These are phyloP conservation scores for Herpotrichia juniperi DNA, from an alignment of 2,329 filamentous ascomycete species.

Conservation along the genomic window DNA sequence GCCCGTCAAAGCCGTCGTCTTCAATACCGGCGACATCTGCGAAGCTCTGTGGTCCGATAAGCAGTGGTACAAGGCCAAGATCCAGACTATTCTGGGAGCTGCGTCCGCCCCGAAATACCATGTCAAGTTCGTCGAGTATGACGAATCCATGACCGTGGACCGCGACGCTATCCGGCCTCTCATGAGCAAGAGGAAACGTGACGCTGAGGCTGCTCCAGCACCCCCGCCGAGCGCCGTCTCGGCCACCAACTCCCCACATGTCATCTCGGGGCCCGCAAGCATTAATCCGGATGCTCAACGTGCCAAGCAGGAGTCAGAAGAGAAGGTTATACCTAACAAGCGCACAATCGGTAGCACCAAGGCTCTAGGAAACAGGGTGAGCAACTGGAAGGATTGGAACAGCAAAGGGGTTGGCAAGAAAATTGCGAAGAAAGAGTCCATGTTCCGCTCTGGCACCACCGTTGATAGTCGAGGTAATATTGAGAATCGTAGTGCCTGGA, in stretches of 20 bases:
- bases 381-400: constrained; percentile 93
- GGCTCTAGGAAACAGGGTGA: constrained; percentile 88
- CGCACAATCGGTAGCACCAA: constrained; percentile 86
- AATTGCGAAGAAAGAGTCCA: constrained; percentile 91
- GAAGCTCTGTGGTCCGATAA: constrained; percentile 92
- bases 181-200: constrained; percentile 68
- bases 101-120: constrained; percentile 90
- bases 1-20: constrained; percentile 57
- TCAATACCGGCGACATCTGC: constrained; percentile 87
- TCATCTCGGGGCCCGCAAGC: constrained; percentile 70
- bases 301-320: constrained; percentile 68
- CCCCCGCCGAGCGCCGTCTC: constrained; percentile 45
- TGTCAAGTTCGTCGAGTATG: constrained; percentile 93
- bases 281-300: constrained; percentile 70
- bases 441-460: constrained; percentile 92
- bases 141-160: constrained; percentile 81
- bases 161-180: constrained; percentile 39
- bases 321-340: constrained; percentile 68
- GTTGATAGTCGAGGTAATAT: constrained; percentile 79
- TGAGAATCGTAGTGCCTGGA: not conserved
- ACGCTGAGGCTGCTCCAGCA: constrained; percentile 67
- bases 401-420: constrained; percentile 67
- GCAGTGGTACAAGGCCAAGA: constrained; percentile 87
- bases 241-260: constrained; percentile 50
- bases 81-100: constrained; percentile 92